Evolutionary conservation across 140 eudicot genomes (phyloP).

Genomic region (Bidens hawaiensis): DNA sequence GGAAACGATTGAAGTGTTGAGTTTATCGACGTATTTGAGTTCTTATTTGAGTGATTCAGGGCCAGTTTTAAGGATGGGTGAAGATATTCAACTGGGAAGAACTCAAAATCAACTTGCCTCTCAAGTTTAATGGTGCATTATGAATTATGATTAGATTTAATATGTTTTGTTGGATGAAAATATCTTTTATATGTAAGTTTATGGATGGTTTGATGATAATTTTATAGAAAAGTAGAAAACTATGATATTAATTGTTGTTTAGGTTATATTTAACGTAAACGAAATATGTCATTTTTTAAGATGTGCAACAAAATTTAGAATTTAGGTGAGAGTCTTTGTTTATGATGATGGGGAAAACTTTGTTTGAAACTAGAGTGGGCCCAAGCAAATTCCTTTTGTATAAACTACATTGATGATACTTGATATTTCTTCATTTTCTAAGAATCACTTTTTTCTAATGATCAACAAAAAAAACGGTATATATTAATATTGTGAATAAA

Average conservation of each 20-base stretch:
- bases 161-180: neutral
- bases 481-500: no score
- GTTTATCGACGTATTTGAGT: constrained; percentile 25
- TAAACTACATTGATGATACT: no score
- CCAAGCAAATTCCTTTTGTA: neutral
- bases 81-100: constrained; percentile 36
- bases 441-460: no score
- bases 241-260: neutral
- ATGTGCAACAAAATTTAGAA: neutral
- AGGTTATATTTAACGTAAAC: neutral
- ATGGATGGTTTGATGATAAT: neutral
- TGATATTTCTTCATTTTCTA: no score
- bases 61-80: constrained; percentile 14
- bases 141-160: neutral
- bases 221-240: neutral
- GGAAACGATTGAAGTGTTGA: constrained; percentile 17
- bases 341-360: constrained; percentile 4
- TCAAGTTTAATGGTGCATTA: constrained; percentile 9
- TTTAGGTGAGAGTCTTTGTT: neutral
- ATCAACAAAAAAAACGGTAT: no score
- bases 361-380: neutral
- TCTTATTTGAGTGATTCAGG: constrained; percentile 30
- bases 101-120: constrained; percentile 10
- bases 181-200: neutral
- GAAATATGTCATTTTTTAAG: neutral